Percentiles rank a stretch among this genome's conserved stretches.
Conservation (phyloP, 1,284 basidiomycete genomes). For the Rugosomyces carneus region DNA sequence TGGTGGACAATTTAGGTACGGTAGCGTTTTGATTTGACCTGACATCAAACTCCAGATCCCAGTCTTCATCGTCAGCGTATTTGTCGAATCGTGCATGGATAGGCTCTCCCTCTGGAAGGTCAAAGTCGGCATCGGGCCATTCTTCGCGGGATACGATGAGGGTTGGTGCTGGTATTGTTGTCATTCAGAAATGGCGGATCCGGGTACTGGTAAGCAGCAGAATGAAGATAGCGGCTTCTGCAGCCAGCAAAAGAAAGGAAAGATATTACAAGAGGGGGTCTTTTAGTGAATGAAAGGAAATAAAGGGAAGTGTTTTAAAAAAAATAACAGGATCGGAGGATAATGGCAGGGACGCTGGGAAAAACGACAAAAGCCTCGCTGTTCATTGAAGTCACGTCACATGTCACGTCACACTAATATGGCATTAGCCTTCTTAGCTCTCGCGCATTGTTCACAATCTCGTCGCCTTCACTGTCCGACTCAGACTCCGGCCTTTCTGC, state of each 20-base stretch:
- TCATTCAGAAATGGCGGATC: slow-evolving; percentile 33
- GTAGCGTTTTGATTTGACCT: slow-evolving; percentile 42
- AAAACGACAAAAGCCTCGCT: slow-evolving; percentile 20
- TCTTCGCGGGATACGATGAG: slow-evolving; percentile 56
- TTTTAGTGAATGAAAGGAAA: slow-evolving; percentile 4
- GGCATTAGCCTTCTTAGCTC: slow-evolving; percentile 62
- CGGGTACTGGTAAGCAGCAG: slow-evolving; percentile 1
- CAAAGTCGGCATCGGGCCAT: slow-evolving; percentile 81
- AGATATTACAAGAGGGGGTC: slow-evolving; percentile 11
- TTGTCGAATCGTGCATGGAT: slow-evolving; percentile 59
- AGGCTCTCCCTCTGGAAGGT: slow-evolving; percentile 65
- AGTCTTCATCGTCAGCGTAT: slow-evolving; percentile 60
- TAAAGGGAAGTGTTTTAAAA: slow-evolving; percentile 13
- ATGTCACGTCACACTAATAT: slow-evolving; percentile 36
- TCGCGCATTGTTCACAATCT: slow-evolving; percentile 53
- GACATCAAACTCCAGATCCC: slow-evolving; percentile 72
- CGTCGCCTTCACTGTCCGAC: slow-evolving; percentile 38
- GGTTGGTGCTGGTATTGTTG: slow-evolving; percentile 53
- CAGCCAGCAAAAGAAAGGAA: slow-evolving; percentile 10
- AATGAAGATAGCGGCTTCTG: slow-evolving; percentile 5
- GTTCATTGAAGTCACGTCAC: slow-evolving; percentile 23
- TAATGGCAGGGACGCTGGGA: slow-evolving; percentile 5
- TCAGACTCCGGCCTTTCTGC: slow-evolving; percentile 24
- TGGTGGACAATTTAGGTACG: slow-evolving; percentile 28
- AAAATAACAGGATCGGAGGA: slow-evolving; percentile 18